Evolutionary conservation across 2,329 filamentous ascomycete species (phyloP), one percentile per base, ranked within the genome.

Genomic region (Lomentospora prolificans): DNA sequence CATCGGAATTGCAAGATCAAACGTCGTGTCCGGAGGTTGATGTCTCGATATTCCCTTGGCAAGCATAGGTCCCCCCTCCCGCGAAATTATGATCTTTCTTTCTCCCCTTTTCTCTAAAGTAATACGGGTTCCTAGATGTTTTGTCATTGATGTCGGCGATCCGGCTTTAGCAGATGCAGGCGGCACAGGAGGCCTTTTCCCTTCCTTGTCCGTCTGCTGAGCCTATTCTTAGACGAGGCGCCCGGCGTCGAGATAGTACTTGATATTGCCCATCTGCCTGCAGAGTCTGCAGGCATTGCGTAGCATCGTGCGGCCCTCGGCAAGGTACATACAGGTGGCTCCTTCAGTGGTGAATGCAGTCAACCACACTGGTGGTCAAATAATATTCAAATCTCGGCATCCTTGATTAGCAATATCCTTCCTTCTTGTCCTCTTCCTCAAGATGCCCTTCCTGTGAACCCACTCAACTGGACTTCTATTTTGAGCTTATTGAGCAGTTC

Each of bases 191-290:
- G 30, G 12, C 30, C 6, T 33, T 6, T 33, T 12, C 7, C 30
- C 30, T 33, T 33, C 30, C 30, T 12, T 33, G 30, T 12, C 12
- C 30, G 7, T 33, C 30, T 33, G 6, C 30, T 7, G 30, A 19
- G 14, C 17, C 44, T 48, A 48, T 48, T 48, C 44, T 48, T 48
- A 48, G 44, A 48, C 44, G n/a, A n/a, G n/a, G n/a, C n/a, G n/a
- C n/a, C n/a, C n/a, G n/a, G n/a, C n/a, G n/a, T n/a, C n/a, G n/a
- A n/a, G n/a, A n/a, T n/a, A 10, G 30, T 33, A 6, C 7, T 7
- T 22, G 3, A 14, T 25, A 22, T 22, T 27, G 44, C 44, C 22
- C 22, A 12, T 27, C 22, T 19, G 17, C 12, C 17, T 8, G 24
- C 24, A 25, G 6, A 5, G 14, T n/a, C 44, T 48, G 44, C 22